Base-by-base conservation (phyloP, 2,329 filamentous ascomycete species). In the Xylaria multiplex region DNA sequence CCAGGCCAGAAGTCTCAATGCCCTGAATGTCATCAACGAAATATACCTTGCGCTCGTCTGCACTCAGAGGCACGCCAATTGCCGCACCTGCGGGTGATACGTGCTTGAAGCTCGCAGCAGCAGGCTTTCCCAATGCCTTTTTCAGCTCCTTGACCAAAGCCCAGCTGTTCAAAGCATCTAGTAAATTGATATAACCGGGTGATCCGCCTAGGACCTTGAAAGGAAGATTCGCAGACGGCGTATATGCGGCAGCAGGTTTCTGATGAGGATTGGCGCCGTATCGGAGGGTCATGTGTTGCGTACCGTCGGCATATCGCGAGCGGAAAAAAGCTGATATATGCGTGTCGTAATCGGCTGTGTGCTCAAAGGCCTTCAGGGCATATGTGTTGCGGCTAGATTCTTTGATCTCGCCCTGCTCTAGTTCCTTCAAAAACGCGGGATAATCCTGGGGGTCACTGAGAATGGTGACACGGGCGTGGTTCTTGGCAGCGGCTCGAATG, bases 251-350 rank as follows among this genome's bases (percentile, higher is more conserved):
- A 37, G 96, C 96, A 50, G 95, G 94, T 86, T 97, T 98, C 84
- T 99, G 96, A 83, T 99, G 96, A 37, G 96, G 96, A 84, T 99
- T 99, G 76, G 93, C 92, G 68, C 96, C 96, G 79, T 99, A 99
- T 74, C 96, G 91, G 70, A 99, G 90, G 66, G 93, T 84, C 67
- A 96, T 78, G 80, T 97, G 90, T 82, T 97, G 93, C 69, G 88
- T 81, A 70, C 94, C 94, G 66, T 93, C 90, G 64, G 96, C 93
- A 78, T 98, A 99, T 82, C 97, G 91, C 86, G 96, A 95, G 78
- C 96, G 91, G 89, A 99, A 99, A 85, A 97, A 99, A 76, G 92
- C 92, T 42, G 95, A 91, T 78, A 99, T 99, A 73, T 96, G 93
- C 49, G 89, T 87, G 79, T 99, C 96, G 80, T 99, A 99, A 80